These are phyloP conservation scores for Chaetomiaceae sp. DNA, from an alignment of 2,329 filamentous ascomycete genomes.

Conservation along the genomic window DNA sequence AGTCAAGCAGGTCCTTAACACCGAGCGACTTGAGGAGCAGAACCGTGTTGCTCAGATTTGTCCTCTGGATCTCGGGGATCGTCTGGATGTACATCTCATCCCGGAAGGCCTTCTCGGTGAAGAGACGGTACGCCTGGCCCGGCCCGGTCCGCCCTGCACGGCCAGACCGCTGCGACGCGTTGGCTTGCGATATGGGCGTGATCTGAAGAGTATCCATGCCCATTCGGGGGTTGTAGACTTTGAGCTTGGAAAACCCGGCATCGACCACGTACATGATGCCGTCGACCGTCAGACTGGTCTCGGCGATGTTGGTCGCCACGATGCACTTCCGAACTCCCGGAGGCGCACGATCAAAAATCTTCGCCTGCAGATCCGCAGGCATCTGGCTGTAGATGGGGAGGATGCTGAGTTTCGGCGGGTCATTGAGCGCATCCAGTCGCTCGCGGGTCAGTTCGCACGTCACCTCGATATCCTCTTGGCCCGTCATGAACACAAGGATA, in stretches of 20 bases:
- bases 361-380: slow-evolving; percentile 95
- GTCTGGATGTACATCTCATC: slow-evolving; percentile 96
- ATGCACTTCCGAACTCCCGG: slow-evolving; percentile 95
- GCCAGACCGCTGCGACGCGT: slow-evolving; percentile 87
- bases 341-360: slow-evolving; percentile 89
- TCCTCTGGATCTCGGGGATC: slow-evolving; percentile 95
- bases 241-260: slow-evolving; percentile 91
- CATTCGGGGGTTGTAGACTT: slow-evolving; percentile 98
- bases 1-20: slow-evolving; percentile 89
- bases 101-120: slow-evolving; percentile 89
- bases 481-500: slow-evolving; percentile 98
- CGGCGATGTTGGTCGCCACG: slow-evolving; percentile 96
- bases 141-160: slow-evolving; percentile 92
- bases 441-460: slow-evolving; percentile 93
- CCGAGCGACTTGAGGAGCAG: slow-evolving; percentile 90
- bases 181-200: slow-evolving; percentile 95
- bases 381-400: slow-evolving; percentile 99
- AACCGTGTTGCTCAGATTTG: slow-evolving; percentile 92
- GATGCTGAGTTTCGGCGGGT: slow-evolving; percentile 90
- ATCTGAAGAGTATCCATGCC: slow-evolving; percentile 99
- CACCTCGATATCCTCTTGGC: slow-evolving; percentile 95
- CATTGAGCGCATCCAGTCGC: slow-evolving; percentile 80
- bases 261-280: slow-evolving; percentile 99
- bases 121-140: slow-evolving; percentile 90
- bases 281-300: slow-evolving; percentile 95